A percentile compares a stretch with the other conserved stretches of the same genome.
Conservation (phyloP, 208 protist genomes). For the Trypanosoma theileri region DNA sequence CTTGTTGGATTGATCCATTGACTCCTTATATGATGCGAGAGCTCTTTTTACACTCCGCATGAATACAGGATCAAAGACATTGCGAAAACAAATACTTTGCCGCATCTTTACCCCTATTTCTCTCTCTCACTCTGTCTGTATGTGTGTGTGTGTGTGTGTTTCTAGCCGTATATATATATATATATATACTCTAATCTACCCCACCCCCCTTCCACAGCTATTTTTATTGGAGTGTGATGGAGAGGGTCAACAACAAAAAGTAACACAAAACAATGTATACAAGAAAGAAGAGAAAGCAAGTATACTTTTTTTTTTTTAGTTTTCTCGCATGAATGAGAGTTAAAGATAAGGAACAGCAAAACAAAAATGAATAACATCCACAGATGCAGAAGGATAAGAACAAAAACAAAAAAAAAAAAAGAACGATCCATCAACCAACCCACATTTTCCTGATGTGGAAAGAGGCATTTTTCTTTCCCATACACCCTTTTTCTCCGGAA, state of each 20-base stretch:
- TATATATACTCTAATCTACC: background rate
- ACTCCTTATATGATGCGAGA: slow-evolving; percentile 59
- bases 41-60: slow-evolving; percentile 90
- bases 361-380: background rate
- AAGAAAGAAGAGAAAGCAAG: too few relatives aligned
- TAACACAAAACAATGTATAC: too few relatives aligned
- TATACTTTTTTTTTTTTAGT: too few relatives aligned
- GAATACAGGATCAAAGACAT: slow-evolving; percentile 86
- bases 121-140: background rate
- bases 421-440: slow-evolving; percentile 6
- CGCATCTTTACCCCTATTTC: slow-evolving; percentile 36
- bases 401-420: background rate
- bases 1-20: slow-evolving; percentile 62
- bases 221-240: too few relatives aligned
- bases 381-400: background rate
- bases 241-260: too few relatives aligned
- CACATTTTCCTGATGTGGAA: slow-evolving; percentile 6
- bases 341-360: background rate
- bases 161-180: slow-evolving; percentile 18
- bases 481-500: background rate
- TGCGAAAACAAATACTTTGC: slow-evolving; percentile 28
- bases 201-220: too few relatives aligned
- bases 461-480: slow-evolving; percentile 11
- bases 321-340: background rate
- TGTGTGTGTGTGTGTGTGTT: background rate